These are phyloP conservation scores for Solanum sitiens DNA, from an alignment of 257 asterid species.

Conservation along the genomic window DNA sequence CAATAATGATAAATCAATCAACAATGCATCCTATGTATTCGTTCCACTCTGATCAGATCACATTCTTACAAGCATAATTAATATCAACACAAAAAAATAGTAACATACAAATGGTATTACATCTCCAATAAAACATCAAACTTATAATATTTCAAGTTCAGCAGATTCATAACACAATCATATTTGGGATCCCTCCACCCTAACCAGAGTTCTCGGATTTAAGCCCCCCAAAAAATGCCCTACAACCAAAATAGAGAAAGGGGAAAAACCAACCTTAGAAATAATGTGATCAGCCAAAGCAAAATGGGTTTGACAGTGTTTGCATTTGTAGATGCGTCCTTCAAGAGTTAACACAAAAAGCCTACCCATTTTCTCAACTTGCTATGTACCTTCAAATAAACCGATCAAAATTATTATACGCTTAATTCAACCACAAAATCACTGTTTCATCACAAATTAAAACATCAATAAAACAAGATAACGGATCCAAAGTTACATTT, in stretches of 20 bases:
- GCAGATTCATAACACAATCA: neutral
- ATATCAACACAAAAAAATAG: neutral
- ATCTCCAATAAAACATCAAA: neutral
- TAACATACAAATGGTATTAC: neutral
- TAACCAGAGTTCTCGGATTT: neutral
- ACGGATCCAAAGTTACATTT: neutral
- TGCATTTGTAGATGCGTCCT: conserved; percentile 1
- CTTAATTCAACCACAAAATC: neutral
- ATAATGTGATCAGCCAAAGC: conserved; percentile 2
- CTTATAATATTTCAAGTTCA: neutral
- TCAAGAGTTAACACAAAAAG: conserved; percentile 2
- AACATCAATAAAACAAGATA: neutral
- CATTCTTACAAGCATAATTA: neutral
- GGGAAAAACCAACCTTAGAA: conserved; percentile 2
- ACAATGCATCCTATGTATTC: neutral
- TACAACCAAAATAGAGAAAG: neutral
- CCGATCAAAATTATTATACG: neutral
- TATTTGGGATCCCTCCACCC: neutral
- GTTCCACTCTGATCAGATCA: neutral
- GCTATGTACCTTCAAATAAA: neutral
- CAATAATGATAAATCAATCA: neutral
- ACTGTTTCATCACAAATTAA: neutral
- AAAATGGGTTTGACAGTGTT: conserved; percentile 3
- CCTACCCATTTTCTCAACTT: conserved; percentile 1
- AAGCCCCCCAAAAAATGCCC: neutral